Conservation (phyloP, 768 basidiomycete species). For the Lentinula detonsa region DNA sequence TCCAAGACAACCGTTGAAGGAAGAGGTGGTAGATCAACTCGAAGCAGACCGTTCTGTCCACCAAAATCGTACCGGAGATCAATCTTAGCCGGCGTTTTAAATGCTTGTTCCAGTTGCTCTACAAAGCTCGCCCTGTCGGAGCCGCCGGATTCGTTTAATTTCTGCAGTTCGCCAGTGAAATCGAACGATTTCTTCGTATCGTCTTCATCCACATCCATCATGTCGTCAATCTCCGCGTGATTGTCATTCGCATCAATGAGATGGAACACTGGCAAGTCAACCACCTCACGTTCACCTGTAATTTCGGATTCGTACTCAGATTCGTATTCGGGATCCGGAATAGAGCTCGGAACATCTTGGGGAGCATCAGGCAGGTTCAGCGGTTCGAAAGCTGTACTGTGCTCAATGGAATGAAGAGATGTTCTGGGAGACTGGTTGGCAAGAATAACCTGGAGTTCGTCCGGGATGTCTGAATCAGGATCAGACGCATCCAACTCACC, state of each 20-base stretch:
- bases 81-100: constrained; percentile 69
- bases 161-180: constrained; percentile 73
- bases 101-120: constrained; percentile 76
- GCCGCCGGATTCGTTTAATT: constrained; percentile 62
- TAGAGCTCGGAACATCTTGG: neutral
- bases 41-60: constrained; percentile 20
- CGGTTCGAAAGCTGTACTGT: constrained; percentile 29
- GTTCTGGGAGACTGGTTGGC: constrained; percentile 27
- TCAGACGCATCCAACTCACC: constrained; percentile 48
- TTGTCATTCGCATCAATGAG: constrained; percentile 36
- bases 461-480: constrained; percentile 76
- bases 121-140: constrained; percentile 73
- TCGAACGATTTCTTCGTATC: constrained; percentile 80
- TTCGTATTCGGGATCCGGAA: neutral
- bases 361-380: constrained; percentile 13
- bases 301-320: neutral
- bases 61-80: constrained; percentile 46
- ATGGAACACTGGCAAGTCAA: constrained; percentile 33
- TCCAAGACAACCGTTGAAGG: constrained; percentile 27
- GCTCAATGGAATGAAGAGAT: constrained; percentile 26
- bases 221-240: constrained; percentile 34
- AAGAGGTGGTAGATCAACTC: constrained; percentile 42
- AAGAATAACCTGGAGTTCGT: constrained; percentile 65
- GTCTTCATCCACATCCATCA: constrained; percentile 38
- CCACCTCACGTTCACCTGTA: constrained; percentile 10